Base-by-base conservation (phyloP, 176 grass and related monocot species). In the Zoysia pacifica region DNA sequence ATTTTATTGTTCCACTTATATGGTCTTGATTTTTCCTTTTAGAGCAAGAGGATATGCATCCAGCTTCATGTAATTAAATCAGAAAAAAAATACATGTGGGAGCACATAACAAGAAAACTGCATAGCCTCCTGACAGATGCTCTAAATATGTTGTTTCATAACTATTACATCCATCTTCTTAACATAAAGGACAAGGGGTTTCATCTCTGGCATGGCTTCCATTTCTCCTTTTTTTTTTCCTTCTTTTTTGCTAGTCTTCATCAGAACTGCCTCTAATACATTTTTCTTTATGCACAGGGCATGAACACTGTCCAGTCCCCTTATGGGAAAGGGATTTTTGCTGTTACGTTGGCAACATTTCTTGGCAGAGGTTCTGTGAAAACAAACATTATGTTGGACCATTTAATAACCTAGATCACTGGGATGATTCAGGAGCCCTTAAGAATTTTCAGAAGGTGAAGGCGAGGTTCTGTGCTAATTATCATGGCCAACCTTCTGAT, bases 311-410 rank as follows among this genome's bases (percentile, higher is more conserved):
- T 56, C 63, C 66, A 48, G 70, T 86, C 61, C 90, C 86, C 42
- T 66, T 92, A 69, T 92, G 90, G 86, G 83, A 92, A 78, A 89
- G 76, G 70, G 87, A 89, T 44, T 92, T 92, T 19, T 92, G 86
- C 79, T 80, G 13, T 62, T 65, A 72, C 47, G 65, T 88, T 67
- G 81, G 86, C 0, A 16, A 40, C 19, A 86, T 89, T 76, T 69
- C 86, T 18, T 91, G 86, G 90, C 51, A 76, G 46, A 89, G 50
- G 43, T 84, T 91, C 51, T 86, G 70, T 5, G 44, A 86, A 47
- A 89, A 81, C 45, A 91, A 91, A 70, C 56, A 48, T 61, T 83
- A 68, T 80, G 76, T 79, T 64, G 12, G 7, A 40, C 28, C 83
- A 7, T 86, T 8, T 9, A 72, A 77, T 36, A 75, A 86, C 41